Evolutionary conservation across 257 asterid species (phyloP).

Genomic region (Nemophila menziesii): DNA sequence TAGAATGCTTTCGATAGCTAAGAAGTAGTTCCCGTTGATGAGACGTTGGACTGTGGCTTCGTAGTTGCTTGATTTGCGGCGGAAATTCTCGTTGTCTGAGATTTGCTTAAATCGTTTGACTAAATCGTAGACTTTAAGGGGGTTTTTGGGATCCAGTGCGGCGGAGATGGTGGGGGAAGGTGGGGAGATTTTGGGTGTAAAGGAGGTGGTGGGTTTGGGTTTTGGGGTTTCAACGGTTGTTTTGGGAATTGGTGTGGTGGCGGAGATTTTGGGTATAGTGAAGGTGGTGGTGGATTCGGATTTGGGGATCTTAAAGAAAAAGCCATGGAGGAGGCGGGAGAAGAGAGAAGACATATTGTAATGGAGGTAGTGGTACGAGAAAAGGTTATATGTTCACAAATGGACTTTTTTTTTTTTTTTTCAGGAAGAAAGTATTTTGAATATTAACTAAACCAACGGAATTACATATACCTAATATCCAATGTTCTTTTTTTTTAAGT

Average conservation of each 20-base stretch:
- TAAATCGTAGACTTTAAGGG: not conserved
- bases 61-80: not conserved
- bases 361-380: too few relatives aligned
- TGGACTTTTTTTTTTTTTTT: too few relatives aligned
- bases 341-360: slow-evolving; percentile 9
- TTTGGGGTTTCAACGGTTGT: not conserved
- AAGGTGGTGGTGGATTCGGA: not conserved
- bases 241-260: not conserved
- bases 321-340: slow-evolving; percentile 5
- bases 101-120: slow-evolving; percentile 11
- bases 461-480: too few relatives aligned
- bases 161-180: not conserved
- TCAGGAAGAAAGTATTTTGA: too few relatives aligned
- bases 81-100: slow-evolving; percentile 5
- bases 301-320: slow-evolving; percentile 8
- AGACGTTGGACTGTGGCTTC: slow-evolving; percentile 13
- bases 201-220: slow-evolving; percentile 1
- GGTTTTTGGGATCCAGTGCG: not conserved
- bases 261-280: not conserved
- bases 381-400: too few relatives aligned
- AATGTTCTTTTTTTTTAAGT: too few relatives aligned
- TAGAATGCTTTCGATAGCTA: slow-evolving; percentile 12
- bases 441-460: too few relatives aligned
- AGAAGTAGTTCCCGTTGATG: not conserved
- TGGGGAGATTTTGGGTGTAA: slow-evolving; percentile 6